Conservation (phyloP, 768 basidiomycete genomes). For the Pleurotus sapidus region DNA sequence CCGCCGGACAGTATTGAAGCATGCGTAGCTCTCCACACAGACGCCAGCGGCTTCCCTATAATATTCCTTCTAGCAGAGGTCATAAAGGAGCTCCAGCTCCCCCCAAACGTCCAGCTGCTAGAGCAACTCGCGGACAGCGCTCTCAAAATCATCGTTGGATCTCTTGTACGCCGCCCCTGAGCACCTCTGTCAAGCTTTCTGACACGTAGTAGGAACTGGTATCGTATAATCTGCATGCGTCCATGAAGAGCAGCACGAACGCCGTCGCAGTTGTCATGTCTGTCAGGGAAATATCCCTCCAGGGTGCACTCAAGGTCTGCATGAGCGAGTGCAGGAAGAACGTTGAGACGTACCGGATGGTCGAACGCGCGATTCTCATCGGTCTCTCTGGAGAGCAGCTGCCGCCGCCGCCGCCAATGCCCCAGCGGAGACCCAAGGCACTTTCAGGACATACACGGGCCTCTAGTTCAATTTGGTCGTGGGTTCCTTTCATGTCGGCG, state of each 20-base stretch:
- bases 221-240: slow-evolving; percentile 48
- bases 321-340: slow-evolving; percentile 35
- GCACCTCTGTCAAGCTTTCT: neutral
- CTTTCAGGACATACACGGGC: slow-evolving; percentile 8
- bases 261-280: slow-evolving; percentile 48
- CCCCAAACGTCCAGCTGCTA: slow-evolving; percentile 18
- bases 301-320: slow-evolving; percentile 45
- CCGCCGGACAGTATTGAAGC: slow-evolving; percentile 38
- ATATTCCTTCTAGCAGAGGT: slow-evolving; percentile 52
- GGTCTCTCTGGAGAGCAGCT: neutral
- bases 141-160: slow-evolving; percentile 49
- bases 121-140: slow-evolving; percentile 30
- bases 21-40: slow-evolving; percentile 44
- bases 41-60: slow-evolving; percentile 46
- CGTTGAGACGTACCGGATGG: slow-evolving; percentile 30
- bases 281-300: slow-evolving; percentile 40
- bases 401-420: slow-evolving; percentile 13
- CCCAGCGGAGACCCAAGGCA: slow-evolving; percentile 1
- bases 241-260: slow-evolving; percentile 34
- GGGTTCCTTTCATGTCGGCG: neutral
- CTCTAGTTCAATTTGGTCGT: slow-evolving; percentile 15
- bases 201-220: slow-evolving; percentile 46
- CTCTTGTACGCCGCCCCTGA: slow-evolving; percentile 37
- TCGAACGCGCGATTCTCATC: slow-evolving; percentile 20
- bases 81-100: slow-evolving; percentile 40